Conservation (phyloP, 2,329 filamentous ascomycete species). For the Colletotrichum sublineola region DNA sequence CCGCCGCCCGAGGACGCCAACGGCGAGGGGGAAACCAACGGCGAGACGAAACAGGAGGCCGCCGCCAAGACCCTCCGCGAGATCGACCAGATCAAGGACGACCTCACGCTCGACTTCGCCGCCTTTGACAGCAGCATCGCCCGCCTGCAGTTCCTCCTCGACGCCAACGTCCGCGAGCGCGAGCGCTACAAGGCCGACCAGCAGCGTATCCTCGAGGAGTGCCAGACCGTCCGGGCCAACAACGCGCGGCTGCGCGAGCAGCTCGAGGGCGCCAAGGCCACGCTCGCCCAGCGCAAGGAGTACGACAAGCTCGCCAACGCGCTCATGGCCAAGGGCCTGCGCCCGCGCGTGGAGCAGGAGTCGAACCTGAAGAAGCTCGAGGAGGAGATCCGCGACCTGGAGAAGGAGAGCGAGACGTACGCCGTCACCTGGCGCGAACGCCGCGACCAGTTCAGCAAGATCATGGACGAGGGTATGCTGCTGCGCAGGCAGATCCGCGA, state of each 20-base stretch:
- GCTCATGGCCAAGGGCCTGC: constrained; percentile 66
- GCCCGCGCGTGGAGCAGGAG: constrained; percentile 86
- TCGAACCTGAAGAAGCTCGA: constrained; percentile 84
- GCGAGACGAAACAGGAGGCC: constrained; percentile 41
- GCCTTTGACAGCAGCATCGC: constrained; percentile 88
- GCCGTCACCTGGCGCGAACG: constrained; percentile 87
- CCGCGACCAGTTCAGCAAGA: constrained; percentile 85
- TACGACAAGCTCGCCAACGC: constrained; percentile 91
- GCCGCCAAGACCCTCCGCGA: constrained; percentile 62
- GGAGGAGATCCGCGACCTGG: constrained; percentile 88
- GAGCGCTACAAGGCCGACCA: constrained; percentile 87
- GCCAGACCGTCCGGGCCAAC: constrained; percentile 81
- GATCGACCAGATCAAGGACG: constrained; percentile 80
- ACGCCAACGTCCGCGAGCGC: constrained; percentile 86
- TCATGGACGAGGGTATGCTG: constrained; percentile 92
- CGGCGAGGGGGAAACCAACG: constrained; percentile 47
- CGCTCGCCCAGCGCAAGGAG: constrained; percentile 81
- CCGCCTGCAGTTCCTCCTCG: constrained; percentile 87
- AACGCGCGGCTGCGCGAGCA: constrained; percentile 80
- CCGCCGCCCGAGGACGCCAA: constrained; percentile 71
- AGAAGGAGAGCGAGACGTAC: constrained; percentile 86
- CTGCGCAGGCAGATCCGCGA: constrained; percentile 89
- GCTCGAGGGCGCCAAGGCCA: constrained; percentile 81
- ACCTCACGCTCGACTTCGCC: constrained; percentile 88
- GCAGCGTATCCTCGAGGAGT: constrained; percentile 81